Percentiles rank a stretch among this genome's conserved stretches.
Evolutionary conservation across 2,329 filamentous ascomycete genomes (phyloP).

Genomic region (Clarireedia monteithiana): DNA sequence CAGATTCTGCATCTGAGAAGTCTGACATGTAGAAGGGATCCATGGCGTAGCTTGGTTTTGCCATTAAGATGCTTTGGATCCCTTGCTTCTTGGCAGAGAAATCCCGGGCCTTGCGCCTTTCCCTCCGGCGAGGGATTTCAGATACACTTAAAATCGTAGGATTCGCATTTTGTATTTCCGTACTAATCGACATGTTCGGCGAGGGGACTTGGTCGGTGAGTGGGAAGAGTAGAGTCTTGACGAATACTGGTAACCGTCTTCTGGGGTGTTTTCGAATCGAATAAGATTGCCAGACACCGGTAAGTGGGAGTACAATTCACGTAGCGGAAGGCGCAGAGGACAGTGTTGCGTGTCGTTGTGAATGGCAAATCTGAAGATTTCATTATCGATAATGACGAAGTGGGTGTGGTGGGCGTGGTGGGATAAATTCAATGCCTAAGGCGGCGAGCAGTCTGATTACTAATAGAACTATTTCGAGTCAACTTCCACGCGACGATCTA

Average conservation of each 20-base stretch:
- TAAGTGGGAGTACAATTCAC: no score
- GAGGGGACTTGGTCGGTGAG: no score
- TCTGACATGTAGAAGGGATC: slow-evolving; percentile 31
- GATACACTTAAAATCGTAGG: slow-evolving; percentile 84
- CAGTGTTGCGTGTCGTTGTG: not conserved
- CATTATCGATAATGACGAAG: slow-evolving; percentile 5
- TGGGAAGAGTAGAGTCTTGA: no score
- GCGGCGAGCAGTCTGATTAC: not conserved
- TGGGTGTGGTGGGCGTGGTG: not conserved
- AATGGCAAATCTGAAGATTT: not conserved
- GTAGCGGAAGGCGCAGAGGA: no score
- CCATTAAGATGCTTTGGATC: slow-evolving; percentile 24
- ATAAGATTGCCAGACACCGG: no score
- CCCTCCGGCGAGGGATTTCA: slow-evolving; percentile 75
- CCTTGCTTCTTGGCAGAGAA: slow-evolving; percentile 29
- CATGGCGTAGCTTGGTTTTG: slow-evolving; percentile 23
- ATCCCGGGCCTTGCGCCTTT: slow-evolving; percentile 41
- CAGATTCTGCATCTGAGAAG: slow-evolving; percentile 30
- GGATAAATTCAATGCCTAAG: not conserved
- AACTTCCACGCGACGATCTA: no score
- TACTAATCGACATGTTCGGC: not conserved
- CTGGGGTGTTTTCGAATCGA: no score
- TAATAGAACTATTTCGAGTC: no score
- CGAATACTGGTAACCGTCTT: no score
- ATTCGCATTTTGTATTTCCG: slow-evolving; percentile 66